Evolutionary conservation across 2,329 filamentous ascomycete species (phyloP).

Genomic region (Aspergillus niger): DNA sequence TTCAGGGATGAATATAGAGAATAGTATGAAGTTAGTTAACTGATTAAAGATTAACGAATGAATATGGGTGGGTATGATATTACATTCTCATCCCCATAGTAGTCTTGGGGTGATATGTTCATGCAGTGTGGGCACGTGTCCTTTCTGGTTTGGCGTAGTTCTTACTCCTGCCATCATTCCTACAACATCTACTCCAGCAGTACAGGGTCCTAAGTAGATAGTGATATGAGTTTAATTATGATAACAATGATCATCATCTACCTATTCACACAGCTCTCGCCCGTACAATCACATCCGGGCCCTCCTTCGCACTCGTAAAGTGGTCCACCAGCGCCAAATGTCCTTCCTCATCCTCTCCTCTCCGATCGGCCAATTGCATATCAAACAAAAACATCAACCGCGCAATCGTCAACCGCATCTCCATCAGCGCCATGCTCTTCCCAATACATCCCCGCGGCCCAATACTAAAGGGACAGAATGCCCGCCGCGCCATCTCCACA

Average conservation of each 20-base stretch:
- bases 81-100: not conserved
- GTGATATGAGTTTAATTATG: too few relatives aligned
- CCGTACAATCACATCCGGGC: slow-evolving; percentile 36
- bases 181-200: not conserved
- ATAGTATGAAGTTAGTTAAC: too few relatives aligned
- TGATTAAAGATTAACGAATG: not conserved
- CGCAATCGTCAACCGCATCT: slow-evolving; percentile 44
- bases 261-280: not conserved
- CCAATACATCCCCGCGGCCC: slow-evolving; percentile 47
- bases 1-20: not conserved
- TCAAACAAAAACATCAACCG: slow-evolving; percentile 44
- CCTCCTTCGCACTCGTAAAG: slow-evolving; percentile 41
- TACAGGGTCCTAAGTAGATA: not conserved
- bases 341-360: slow-evolving; percentile 37
- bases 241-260: not conserved
- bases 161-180: not conserved
- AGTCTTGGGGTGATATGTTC: not conserved
- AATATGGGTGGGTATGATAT: not conserved
- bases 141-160: not conserved
- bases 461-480: slow-evolving; percentile 66
- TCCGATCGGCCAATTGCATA: slow-evolving; percentile 36
- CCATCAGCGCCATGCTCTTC: slow-evolving; percentile 47
- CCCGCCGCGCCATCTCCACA: slow-evolving; percentile 58
- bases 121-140: not conserved
- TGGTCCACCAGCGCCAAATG: slow-evolving; percentile 42